A percentile compares a stretch with the other conserved stretches of the same genome.
Conservation (phyloP, 257 asterid genomes). For the Nicotiana undulata region DNA sequence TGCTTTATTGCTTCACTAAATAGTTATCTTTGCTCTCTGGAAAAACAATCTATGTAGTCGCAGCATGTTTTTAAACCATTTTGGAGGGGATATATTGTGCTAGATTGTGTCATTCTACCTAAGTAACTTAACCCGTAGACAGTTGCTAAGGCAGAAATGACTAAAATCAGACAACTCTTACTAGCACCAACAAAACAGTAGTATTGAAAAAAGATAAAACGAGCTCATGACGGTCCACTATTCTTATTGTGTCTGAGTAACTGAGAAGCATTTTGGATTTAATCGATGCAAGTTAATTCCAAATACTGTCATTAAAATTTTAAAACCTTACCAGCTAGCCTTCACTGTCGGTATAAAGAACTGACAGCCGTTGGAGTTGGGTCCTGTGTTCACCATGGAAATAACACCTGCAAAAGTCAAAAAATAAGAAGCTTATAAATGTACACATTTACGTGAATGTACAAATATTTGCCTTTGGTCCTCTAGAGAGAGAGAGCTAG, state of each 20-base stretch:
- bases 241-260: neutral
- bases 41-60: neutral
- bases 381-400: constrained; percentile 92
- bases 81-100: neutral
- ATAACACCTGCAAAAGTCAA: constrained; percentile 49
- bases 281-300: neutral
- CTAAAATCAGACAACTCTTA: neutral
- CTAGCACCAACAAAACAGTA: neutral
- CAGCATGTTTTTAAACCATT: neutral
- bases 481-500: neutral
- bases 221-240: neutral
- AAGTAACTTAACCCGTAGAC: too few relatives aligned
- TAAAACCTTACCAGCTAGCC: constrained; percentile 67
- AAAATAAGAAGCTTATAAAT: neutral
- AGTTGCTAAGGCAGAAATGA: neutral
- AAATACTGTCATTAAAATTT: neutral
- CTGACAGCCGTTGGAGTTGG: constrained; percentile 93
- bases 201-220: too few relatives aligned
- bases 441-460: neutral
- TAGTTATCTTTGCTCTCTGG: neutral
- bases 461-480: neutral
- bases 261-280: neutral
- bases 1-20: neutral
- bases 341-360: constrained; percentile 91
- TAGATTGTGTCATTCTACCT: neutral